Base-by-base conservation (phyloP, 169 alveolate genomes). In the Cryptosporidium canis region DNA sequence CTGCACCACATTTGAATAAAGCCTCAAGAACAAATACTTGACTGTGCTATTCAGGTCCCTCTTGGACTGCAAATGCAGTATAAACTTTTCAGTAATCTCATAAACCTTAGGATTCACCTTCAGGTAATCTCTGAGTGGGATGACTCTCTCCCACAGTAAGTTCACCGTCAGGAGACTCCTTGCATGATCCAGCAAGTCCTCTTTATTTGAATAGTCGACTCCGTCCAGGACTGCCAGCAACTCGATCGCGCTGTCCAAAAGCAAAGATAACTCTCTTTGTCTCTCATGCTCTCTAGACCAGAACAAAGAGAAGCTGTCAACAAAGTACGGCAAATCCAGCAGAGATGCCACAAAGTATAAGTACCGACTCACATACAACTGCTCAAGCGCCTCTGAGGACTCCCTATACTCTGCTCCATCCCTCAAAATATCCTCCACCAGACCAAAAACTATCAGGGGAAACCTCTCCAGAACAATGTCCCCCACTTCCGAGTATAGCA, bases 101-200 rank as follows among this genome's bases (percentile, higher is more conserved):
- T 48, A 51, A 5, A 55, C n/a, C 21, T 48, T 48, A 5, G 14
- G 39, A 47, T 33, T 70, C 21, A 16, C 39, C 16, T 51, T 51
- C 18, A 70, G 41, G 24, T 51, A 51, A 51, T 70, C 53, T 55
- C 67, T 70, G 16, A 70, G 12, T 3, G 55, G 44, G 18, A 37
- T n/a, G 0, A 70, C 48, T 51, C 48, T 70, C 35, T 70, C 84
- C 66, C 84, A 70, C 21, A 70, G n/a, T 51, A 70, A 55, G 39
- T 48, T 70, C 1, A 55, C 14, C 12, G 67, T 51, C 47, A 31
- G 29, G n/a, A 70, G 37, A 48, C 27, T 31, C 43, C 47, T 70
- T 12, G 43, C 21, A 27, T 18, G 21, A 51, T 48, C 18, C 21
- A 70, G 33, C 9, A 51, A 2, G 0, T 47, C 55, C 9, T 70